These are phyloP conservation scores for Dryas alaskensis DNA, from an alignment of 306 rosid genomes.

Conservation along the genomic window DNA sequence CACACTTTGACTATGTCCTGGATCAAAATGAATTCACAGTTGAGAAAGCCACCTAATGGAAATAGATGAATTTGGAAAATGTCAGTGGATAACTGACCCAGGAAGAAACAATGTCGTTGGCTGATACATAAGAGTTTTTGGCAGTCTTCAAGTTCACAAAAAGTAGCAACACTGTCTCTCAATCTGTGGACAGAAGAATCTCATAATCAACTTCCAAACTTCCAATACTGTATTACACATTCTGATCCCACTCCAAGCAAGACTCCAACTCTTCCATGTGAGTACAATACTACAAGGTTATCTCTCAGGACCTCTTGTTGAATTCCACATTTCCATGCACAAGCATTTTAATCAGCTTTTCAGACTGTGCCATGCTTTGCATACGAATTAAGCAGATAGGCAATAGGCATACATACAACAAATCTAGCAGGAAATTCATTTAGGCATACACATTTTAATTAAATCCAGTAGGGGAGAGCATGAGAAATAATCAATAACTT, in stretches of 20 bases:
- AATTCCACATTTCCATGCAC: neutral
- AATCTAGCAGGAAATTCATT: conserved; percentile 3
- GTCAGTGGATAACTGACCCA: conserved; percentile 17
- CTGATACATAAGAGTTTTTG: conserved; percentile 14
- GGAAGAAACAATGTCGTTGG: conserved; percentile 7
- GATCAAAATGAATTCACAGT: conserved; percentile 18
- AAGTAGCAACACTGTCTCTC: conserved; percentile 10
- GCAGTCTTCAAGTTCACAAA: conserved; percentile 19
- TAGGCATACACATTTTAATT: neutral
- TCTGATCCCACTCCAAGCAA: conserved; percentile 7
- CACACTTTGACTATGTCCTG: conserved; percentile 21
- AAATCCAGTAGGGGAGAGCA: neutral
- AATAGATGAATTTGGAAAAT: conserved; percentile 4
- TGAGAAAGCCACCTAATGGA: conserved; percentile 20
- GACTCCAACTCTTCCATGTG: conserved; percentile 21
- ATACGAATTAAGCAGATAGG: neutral
- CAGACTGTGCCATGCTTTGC: neutral
- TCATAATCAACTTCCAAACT: conserved; percentile 19
- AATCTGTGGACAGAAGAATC: conserved; percentile 22
- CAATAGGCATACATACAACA: neutral
- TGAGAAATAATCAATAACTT: neutral
- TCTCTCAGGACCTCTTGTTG: conserved; percentile 9
- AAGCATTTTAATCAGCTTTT: neutral
- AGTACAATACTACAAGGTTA: neutral
- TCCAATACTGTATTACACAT: neutral